These are phyloP conservation scores for Paecilomyces fulvus DNA, from an alignment of 2,329 filamentous ascomycete genomes.

Conservation along the genomic window DNA sequence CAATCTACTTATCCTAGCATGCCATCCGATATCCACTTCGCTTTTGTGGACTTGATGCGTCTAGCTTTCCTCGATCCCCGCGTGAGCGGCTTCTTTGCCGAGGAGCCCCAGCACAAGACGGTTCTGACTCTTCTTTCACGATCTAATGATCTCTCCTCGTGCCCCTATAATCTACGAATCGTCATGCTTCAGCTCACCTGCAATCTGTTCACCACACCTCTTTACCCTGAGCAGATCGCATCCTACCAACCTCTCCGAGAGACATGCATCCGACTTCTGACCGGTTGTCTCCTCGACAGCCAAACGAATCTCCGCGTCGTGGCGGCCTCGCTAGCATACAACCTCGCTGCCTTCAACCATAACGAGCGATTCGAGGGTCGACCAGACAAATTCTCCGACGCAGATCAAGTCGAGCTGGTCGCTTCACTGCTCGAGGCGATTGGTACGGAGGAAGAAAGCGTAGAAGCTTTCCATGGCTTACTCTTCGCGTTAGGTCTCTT, in stretches of 20 bases:
- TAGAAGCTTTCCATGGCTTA: slow-evolving; percentile 68
- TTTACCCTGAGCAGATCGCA: slow-evolving; percentile 61
- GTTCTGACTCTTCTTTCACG: slow-evolving; percentile 47
- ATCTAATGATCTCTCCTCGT: slow-evolving; percentile 48
- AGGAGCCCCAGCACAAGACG: slow-evolving; percentile 60
- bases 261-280: slow-evolving; percentile 60
- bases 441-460: slow-evolving; percentile 40
- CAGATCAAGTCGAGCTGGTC: slow-evolving; percentile 69
- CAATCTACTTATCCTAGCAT: slow-evolving; percentile 47
- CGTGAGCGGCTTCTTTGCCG: slow-evolving; percentile 72
- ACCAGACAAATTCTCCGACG: slow-evolving; percentile 54
- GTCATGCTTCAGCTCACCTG: slow-evolving; percentile 76
- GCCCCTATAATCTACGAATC: slow-evolving; percentile 74
- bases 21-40: slow-evolving; percentile 61
- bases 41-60: slow-evolving; percentile 76
- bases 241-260: slow-evolving; percentile 43
- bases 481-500: slow-evolving; percentile 68
- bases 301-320: slow-evolving; percentile 71
- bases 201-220: slow-evolving; percentile 70
- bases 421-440: slow-evolving; percentile 75
- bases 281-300: slow-evolving; percentile 69
- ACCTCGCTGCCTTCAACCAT: slow-evolving; percentile 65
- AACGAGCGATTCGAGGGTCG: slow-evolving; percentile 52
- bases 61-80: slow-evolving; percentile 68
- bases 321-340: slow-evolving; percentile 75